phyloP scores from a whole-genome alignment of 495 filamentous ascomycete genomes.

The Annulohypoxylon bovei region DNA sequence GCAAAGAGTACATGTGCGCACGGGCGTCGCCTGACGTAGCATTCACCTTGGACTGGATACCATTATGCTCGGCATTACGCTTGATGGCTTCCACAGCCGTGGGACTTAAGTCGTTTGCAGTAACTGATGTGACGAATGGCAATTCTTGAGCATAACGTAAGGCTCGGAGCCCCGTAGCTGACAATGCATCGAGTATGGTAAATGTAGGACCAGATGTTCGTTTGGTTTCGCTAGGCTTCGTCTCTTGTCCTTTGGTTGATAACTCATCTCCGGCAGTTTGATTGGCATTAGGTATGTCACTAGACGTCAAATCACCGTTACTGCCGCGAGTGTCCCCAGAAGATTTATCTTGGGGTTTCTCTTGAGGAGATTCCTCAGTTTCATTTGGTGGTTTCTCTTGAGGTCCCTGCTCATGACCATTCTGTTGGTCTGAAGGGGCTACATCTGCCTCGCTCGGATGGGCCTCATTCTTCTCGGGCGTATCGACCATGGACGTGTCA shows the following conservation, averaged over 20 bases:
- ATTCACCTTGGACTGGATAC: constrained; percentile 72
- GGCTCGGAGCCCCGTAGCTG: constrained; percentile 91
- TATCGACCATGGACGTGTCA: constrained; percentile 23
- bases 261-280: constrained; percentile 8
- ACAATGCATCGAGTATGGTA: constrained; percentile 91
- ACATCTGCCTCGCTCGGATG: not conserved
- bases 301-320: not conserved
- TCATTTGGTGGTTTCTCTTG: too few species aligned
- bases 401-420: constrained; percentile 32
- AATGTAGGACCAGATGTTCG: constrained; percentile 57
- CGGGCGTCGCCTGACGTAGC: constrained; percentile 82
- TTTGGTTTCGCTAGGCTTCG: constrained; percentile 30
- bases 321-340: not conserved
- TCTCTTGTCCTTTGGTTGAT: constrained; percentile 32
- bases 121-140: constrained; percentile 80
- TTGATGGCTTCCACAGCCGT: constrained; percentile 83
- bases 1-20: constrained; percentile 83
- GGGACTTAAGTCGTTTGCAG: constrained; percentile 86
- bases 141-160: constrained; percentile 92
- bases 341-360: constrained; percentile 14
- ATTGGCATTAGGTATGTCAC: not conserved
- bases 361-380: too few species aligned
- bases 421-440: constrained; percentile 25
- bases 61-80: constrained; percentile 84
- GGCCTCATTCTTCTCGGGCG: constrained; percentile 12